These are phyloP conservation scores for Emericellopsis terricola DNA, from an alignment of 495 filamentous ascomycete genomes.

Conservation along the genomic window DNA sequence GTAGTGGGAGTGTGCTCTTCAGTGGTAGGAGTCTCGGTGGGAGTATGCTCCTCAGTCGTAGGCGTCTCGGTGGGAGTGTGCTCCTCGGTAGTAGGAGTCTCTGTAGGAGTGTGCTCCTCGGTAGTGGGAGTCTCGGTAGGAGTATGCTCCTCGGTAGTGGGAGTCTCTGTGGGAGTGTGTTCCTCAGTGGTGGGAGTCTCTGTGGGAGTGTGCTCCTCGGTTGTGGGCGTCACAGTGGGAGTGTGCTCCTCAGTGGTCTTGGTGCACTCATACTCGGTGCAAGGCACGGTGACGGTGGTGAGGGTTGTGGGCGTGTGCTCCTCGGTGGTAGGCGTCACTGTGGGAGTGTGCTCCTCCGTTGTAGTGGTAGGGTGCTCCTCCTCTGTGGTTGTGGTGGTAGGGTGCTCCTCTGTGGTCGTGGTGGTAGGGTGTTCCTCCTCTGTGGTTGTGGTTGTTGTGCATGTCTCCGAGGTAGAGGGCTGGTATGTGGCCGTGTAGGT, in stretches of 20 bases:
- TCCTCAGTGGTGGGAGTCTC: not conserved
- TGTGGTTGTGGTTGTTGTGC: slow-evolving; percentile 10
- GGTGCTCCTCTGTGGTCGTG: slow-evolving; percentile 5
- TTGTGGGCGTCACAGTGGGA: not conserved
- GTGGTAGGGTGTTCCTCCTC: slow-evolving; percentile 8
- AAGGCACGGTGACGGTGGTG: slow-evolving; percentile 8
- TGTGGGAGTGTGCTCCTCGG: not conserved
- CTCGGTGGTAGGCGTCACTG: slow-evolving; percentile 4
- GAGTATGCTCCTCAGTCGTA: not conserved
- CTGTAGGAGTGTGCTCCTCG: not conserved
- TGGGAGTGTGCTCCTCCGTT: slow-evolving; percentile 1
- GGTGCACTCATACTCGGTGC: slow-evolving; percentile 1
- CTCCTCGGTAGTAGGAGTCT: not conserved
- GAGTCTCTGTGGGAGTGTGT: not conserved
- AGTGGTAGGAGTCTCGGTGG: not conserved
- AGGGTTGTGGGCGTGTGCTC: slow-evolving; percentile 10
- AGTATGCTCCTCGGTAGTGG: not conserved
- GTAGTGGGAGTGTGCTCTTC: slow-evolving; percentile 4
- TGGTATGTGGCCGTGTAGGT: slow-evolving; percentile 5
- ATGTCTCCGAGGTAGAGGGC: slow-evolving; percentile 1
- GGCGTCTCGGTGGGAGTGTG: not conserved
- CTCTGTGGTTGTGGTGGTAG: not conserved
- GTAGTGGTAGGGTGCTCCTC: not conserved
- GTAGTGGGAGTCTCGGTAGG: not conserved
- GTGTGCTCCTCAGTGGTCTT: not conserved